Base-by-base conservation (phyloP, 257 asterid species). In the Plantago ovata region DNA sequence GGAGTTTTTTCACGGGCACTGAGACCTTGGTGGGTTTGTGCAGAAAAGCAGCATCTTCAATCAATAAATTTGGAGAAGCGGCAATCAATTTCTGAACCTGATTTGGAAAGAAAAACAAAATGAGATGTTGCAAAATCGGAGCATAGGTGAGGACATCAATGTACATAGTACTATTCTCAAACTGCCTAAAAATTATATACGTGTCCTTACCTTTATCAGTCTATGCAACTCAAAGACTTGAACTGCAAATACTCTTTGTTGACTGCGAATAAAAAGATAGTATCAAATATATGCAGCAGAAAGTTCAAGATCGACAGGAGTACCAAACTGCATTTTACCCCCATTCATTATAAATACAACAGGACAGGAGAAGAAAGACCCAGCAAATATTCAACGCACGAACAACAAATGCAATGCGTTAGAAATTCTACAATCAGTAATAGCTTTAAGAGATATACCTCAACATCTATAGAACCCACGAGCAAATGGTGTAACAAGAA, bases 221-320 rank as follows among this genome's bases (percentile, higher is more conserved):
- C 93, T 72, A 69, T 92, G 98, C 95, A 92, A 76, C 84, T 92
- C 98, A 33, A 92, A 92, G 18, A 92, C 79, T 85, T 92, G 98
- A 70, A 84, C 86, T n/a, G 95, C 95, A 71, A 92, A 89, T 50
- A 64, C 82, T 70, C 95, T 69, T 72, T 88, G 97, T 61, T 88
- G 98, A 61, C 98, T 92, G 87, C 60, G 72, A 62, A 14, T 12
- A 65, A 33, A 52, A 60, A 43, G 33, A 53, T 24, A 42, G 11
- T 14, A 39, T 61, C 50, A 66, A 53, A 40, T 19, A 19, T 49
- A 40, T 24, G 51, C 36, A 12, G 28, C 39, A 36, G 6, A 16
- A n/a, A 61, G 40, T 43, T 52, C 28, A 53, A 38, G 52, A 19
- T 52, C 46, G 28, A 47, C 56, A 56, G 13, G 22, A 71, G 57